These are phyloP conservation scores for Choanephora cucurbitarum DNA, from an alignment of 371 early-diverging fungal genomes.

Conservation along the genomic window DNA sequence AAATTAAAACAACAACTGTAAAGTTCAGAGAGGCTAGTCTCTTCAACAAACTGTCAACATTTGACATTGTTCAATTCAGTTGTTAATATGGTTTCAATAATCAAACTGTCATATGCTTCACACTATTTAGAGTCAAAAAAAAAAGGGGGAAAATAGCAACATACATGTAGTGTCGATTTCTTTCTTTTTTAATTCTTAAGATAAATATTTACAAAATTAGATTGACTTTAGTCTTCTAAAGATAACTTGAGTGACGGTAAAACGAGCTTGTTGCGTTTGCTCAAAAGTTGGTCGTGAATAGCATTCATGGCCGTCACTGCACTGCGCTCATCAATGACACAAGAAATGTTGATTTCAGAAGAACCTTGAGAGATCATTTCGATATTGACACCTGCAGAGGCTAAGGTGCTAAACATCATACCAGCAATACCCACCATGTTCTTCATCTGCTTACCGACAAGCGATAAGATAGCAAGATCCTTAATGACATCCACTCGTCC, in stretches of 20 bases:
- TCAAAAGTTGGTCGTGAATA: slow-evolving; percentile 77
- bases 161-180: no score
- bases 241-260: slow-evolving; percentile 28
- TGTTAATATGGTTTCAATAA: no score
- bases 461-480: slow-evolving; percentile 92
- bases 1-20: no score
- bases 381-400: slow-evolving; percentile 89
- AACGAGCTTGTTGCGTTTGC: slow-evolving; percentile 29
- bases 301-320: slow-evolving; percentile 80
- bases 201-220: no score
- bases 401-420: slow-evolving; percentile 91
- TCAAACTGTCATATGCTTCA: no score
- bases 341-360: slow-evolving; percentile 96
- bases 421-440: slow-evolving; percentile 95
- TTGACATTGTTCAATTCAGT: no score
- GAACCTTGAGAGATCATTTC: slow-evolving; percentile 99
- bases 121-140: no score
- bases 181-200: no score
- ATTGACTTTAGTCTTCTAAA: slow-evolving; percentile 5
- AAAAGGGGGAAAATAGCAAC: no score
- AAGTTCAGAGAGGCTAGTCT: no score
- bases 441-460: slow-evolving; percentile 96
- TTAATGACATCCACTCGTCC: slow-evolving; percentile 79
- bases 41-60: no score
- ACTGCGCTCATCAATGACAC: slow-evolving; percentile 84